phyloP scores from a whole-genome alignment of 2,329 filamentous ascomycete genomes.

The Plectosphaerella plurivora region DNA sequence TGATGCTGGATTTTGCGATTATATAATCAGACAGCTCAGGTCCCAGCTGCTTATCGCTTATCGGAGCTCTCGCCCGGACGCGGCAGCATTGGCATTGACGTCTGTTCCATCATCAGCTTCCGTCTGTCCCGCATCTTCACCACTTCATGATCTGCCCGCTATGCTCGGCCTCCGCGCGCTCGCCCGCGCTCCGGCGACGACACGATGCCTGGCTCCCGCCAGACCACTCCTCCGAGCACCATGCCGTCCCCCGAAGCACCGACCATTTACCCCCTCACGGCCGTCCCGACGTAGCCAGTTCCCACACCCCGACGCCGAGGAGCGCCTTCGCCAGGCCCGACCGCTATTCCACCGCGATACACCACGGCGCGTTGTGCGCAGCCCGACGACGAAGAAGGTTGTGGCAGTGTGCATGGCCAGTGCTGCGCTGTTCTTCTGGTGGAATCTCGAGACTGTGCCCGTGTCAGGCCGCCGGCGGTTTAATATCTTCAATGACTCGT shows the following conservation, averaged over 20 bases:
- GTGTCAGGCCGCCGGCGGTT: conserved; percentile 69
- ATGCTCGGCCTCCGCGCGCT: neutral
- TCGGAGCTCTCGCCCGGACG: no score
- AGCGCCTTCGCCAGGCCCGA: conserved; percentile 22
- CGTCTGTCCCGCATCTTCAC: no score
- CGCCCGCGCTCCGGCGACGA: neutral
- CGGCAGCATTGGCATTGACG: no score
- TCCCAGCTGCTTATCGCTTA: no score
- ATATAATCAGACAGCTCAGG: neutral
- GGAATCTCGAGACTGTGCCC: conserved; percentile 68
- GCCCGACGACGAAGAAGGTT: conserved; percentile 33
- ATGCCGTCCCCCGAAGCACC: neutral
- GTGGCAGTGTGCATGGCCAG: conserved; percentile 34
- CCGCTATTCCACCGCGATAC: conserved; percentile 27
- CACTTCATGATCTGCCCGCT: neutral
- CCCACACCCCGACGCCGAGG: conserved; percentile 13
- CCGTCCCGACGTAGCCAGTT: no score
- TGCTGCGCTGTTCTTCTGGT: conserved; percentile 57
- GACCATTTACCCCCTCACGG: neutral
- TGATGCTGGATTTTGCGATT: neutral
- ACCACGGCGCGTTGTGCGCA: conserved; percentile 24
- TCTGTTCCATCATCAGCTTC: no score
- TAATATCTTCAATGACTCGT: conserved; percentile 58
- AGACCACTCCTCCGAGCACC: neutral
- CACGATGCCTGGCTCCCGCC: neutral